These are phyloP conservation scores for Neurospora sp. DNA, from an alignment of 495 filamentous ascomycete species.

Conservation along the genomic window DNA sequence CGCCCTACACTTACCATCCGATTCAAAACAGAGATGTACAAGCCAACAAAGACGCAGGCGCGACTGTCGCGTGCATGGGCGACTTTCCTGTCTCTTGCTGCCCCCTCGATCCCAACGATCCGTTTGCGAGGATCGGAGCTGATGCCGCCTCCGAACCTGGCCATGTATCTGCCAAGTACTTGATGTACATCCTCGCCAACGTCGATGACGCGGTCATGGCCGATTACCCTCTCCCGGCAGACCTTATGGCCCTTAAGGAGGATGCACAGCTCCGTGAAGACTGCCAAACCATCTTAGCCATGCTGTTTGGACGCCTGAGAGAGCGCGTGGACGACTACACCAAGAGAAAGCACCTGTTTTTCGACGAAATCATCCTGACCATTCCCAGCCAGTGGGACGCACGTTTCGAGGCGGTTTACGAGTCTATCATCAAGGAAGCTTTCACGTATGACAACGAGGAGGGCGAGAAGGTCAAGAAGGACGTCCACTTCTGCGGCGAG, in stretches of 20 bases:
- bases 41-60: neutral
- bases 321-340: neutral
- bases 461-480: neutral
- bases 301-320: neutral
- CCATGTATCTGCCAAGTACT: conserved; percentile 2
- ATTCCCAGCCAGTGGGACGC: conserved; percentile 1
- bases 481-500: neutral
- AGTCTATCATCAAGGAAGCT: neutral
- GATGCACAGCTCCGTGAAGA: neutral
- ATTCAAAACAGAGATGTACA: neutral
- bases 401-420: neutral
- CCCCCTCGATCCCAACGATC: neutral
- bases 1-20: neutral
- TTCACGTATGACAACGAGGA: neutral
- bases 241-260: neutral
- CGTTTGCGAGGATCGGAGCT: neutral
- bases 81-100: conserved; percentile 3
- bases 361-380: neutral
- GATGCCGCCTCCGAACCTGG: neutral
- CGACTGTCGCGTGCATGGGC: neutral
- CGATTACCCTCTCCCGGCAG: neutral
- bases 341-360: neutral
- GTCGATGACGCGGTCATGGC: neutral
- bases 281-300: neutral
- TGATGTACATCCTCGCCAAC: conserved; percentile 6